These are phyloP conservation scores for Solanum ossicruentum DNA, from an alignment of 257 asterid genomes.

Conservation along the genomic window DNA sequence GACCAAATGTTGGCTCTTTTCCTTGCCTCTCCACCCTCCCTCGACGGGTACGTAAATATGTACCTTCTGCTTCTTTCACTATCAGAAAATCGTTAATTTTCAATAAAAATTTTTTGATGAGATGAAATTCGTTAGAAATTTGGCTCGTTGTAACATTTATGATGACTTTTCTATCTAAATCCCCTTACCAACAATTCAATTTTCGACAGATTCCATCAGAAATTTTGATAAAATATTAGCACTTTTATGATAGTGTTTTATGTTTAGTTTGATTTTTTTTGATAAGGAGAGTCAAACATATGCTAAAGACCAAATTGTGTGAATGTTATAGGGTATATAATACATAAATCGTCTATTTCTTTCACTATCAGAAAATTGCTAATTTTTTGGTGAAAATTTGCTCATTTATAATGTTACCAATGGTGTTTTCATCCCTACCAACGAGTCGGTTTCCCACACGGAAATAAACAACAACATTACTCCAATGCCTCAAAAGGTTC, in stretches of 20 bases:
- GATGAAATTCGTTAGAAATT: not conserved
- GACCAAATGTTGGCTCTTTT: constrained; percentile 46
- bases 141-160: not conserved
- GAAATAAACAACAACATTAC: no score
- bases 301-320: not conserved
- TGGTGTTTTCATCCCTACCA: no score
- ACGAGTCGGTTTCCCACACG: no score
- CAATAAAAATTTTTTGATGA: accelerated
- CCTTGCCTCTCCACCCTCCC: constrained; percentile 58
- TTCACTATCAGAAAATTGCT: not conserved
- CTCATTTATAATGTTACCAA: no score
- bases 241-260: not conserved
- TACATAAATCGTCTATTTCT: not conserved
- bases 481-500: no score
- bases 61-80: not conserved
- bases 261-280: not conserved
- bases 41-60: constrained; percentile 3
- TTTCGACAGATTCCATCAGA: not conserved
- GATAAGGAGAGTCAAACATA: not conserved
- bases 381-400: not conserved
- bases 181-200: not conserved
- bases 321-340: not conserved
- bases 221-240: not conserved
- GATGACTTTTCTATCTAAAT: not conserved
- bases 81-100: not conserved